phyloP scores from a whole-genome alignment of 306 rosid species.

The Notholithocarpus densiflorus region DNA sequence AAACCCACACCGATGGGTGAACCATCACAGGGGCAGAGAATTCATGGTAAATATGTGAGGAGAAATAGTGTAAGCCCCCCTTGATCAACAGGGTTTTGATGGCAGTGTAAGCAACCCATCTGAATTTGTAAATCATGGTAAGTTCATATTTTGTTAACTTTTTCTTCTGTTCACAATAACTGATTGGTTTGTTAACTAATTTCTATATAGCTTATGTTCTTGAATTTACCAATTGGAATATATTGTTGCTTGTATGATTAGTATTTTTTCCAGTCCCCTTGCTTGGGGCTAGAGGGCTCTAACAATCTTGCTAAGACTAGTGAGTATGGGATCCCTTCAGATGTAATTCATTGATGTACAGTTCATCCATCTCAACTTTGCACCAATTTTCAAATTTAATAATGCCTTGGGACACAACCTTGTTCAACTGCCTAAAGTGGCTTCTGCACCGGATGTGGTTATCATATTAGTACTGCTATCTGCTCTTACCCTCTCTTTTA shows the following conservation, averaged over 20 bases:
- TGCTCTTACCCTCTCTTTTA: neutral
- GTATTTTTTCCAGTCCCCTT: neutral
- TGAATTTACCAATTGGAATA: neutral
- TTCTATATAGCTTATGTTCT: neutral
- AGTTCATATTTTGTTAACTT: constrained; percentile 22
- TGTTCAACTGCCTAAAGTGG: constrained; percentile 5
- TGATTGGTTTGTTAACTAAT: constrained; percentile 11
- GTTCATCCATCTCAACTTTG: constrained; percentile 1
- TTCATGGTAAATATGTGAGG: constrained; percentile 37
- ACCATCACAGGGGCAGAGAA: constrained; percentile 38
- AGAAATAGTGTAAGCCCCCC: constrained; percentile 36
- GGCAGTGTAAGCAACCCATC: constrained; percentile 47
- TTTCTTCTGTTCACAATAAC: constrained; percentile 5
- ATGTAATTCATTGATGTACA: neutral
- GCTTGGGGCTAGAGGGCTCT: neutral
- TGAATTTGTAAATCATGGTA: constrained; percentile 77
- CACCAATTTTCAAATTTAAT: constrained; percentile 5
- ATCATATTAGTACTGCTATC: constrained; percentile 1
- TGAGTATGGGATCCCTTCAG: neutral
- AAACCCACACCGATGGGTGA: constrained; percentile 42
- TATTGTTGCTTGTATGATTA: neutral
- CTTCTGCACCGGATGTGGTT: constrained; percentile 12
- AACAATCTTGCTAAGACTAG: constrained; percentile 6
- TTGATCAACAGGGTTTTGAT: constrained; percentile 43
- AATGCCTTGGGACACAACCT: neutral